A percentile compares a stretch with the other conserved stretches of the same genome.
Conservation (phyloP, 495 filamentous ascomycete genomes). For the Neurospora africana region DNA sequence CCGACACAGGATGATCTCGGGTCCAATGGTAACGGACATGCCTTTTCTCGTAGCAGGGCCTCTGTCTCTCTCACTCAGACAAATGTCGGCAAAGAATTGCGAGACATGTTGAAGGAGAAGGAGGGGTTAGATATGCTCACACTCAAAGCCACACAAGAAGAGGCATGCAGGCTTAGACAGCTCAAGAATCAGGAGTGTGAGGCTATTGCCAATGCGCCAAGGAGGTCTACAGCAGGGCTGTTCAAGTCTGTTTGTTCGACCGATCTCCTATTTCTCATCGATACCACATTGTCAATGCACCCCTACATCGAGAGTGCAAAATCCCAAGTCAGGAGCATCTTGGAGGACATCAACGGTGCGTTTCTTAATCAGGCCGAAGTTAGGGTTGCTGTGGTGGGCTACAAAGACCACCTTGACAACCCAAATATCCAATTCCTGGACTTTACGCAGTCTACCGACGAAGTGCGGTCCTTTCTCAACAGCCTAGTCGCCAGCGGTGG, state of each 20-base stretch:
- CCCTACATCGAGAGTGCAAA: conserved; percentile 25
- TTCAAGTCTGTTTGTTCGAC: conserved; percentile 27
- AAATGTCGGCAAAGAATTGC: too few relatives aligned
- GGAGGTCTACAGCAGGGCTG: conserved; percentile 8
- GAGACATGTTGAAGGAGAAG: too few relatives aligned
- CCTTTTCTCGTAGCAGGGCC: too few relatives aligned
- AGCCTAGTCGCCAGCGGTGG: conserved; percentile 9
- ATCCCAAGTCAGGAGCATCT: conserved; percentile 23
- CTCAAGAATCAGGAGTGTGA: neutral
- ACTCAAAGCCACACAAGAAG: too few relatives aligned
- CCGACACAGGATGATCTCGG: too few relatives aligned
- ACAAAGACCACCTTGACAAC: conserved; percentile 25
- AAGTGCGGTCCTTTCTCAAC: conserved; percentile 16
- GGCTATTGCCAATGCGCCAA: neutral
- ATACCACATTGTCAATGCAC: conserved; percentile 27
- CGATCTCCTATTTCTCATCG: conserved; percentile 31
- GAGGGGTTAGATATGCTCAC: too few relatives aligned
- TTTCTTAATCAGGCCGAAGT: conserved; percentile 32
- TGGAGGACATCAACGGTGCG: conserved; percentile 20
- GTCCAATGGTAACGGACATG: too few relatives aligned
- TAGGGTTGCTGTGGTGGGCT: conserved; percentile 31
- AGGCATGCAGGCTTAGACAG: neutral
- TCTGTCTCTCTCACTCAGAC: too few relatives aligned
- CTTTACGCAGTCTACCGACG: neutral
- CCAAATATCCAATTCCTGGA: conserved; percentile 27